Evolutionary conservation across 768 basidiomycete genomes (phyloP), one percentile per base, ranked within the genome.

Genomic region (Cystofilobasidium macerans): DNA sequence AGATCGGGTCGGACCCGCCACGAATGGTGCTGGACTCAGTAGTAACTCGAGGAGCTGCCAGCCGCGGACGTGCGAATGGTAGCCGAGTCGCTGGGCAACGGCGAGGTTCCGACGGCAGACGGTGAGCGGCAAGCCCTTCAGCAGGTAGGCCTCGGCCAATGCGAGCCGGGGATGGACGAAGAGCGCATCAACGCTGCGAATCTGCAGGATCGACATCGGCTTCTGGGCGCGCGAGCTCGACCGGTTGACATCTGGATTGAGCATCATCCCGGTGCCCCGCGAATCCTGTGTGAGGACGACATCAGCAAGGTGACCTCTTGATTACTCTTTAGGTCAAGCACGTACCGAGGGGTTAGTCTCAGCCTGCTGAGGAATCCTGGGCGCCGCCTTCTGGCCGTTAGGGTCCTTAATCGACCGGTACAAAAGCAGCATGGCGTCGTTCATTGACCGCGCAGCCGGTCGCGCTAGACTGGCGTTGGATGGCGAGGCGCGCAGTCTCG

Each of bases 41-140:
- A 86, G 79, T 20, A 87, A 69, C 18, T 82, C 76, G 53, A 76
- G 75, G 22, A 90, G 73, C 14, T 73, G 79, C 75, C 88, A 88
- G 28, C 84, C 78, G 53, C 86, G 78, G 71, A 86, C 86, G 71
- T 89, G 87, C 65, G 86, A 84, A 69, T 80, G 82, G 62, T 87
- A 79, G 3, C 85, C 82, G 71, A 81, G 79, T 43, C 76, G 72
- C 69, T 78, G 78, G n/a, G 88, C 87, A 26, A 83, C 76, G 16
- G 73, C 74, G 0, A 84, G 84, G 72, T 89, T 89, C 68, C 70
- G 76, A 57, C 77, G 79, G 72, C 86, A 89, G 1, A 85, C 71
- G 18, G 78, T 78, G 22, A 83, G 69, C 1, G 78, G 75, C 57
- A 76, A 75, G 35, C 77, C 36, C 62, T 73, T 61, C 84, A 85